Conservation (phyloP, 179 eudicot species). For the Dionaea muscipula region DNA sequence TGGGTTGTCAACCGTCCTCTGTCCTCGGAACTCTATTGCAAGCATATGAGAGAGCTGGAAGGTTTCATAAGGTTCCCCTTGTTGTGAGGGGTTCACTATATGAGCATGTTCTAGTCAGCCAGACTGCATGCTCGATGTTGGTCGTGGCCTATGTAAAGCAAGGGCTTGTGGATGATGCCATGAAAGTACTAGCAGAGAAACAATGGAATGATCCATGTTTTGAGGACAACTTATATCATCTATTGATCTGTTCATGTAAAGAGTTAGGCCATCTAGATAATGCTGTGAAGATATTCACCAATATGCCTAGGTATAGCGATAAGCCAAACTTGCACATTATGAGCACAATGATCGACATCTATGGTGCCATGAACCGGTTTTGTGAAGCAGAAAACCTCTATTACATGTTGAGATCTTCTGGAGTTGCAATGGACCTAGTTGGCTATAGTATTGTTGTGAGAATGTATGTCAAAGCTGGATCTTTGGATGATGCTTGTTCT, state of each 20-base stretch:
- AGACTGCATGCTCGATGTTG: slow-evolving; percentile 70
- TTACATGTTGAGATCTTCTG: slow-evolving; percentile 35
- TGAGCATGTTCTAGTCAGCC: slow-evolving; percentile 48
- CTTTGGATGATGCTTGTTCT: slow-evolving; percentile 42
- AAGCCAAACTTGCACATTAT: slow-evolving; percentile 66
- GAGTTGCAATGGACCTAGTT: slow-evolving; percentile 57
- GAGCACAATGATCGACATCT: slow-evolving; percentile 85
- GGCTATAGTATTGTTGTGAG: slow-evolving; percentile 61
- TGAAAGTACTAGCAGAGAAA: slow-evolving; percentile 46
- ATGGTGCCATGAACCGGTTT: slow-evolving; percentile 46
- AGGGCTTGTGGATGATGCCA: slow-evolving; percentile 43
- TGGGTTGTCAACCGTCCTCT: slow-evolving; percentile 70
- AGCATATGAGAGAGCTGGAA: slow-evolving; percentile 62
- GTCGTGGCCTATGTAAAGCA: slow-evolving; percentile 83
- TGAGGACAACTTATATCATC: slow-evolving; percentile 81
- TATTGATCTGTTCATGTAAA: slow-evolving; percentile 81
- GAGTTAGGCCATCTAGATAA: slow-evolving; percentile 51
- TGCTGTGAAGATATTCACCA: slow-evolving; percentile 52
- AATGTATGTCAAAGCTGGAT: slow-evolving; percentile 73
- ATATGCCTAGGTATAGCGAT: slow-evolving; percentile 46
- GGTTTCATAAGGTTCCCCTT: slow-evolving; percentile 42
- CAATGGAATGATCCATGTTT: slow-evolving; percentile 60
- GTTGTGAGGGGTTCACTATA: slow-evolving; percentile 49
- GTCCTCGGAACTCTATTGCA: slow-evolving; percentile 63
- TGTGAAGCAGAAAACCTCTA: slow-evolving; percentile 59